Conservation (phyloP, 2,329 filamentous ascomycete genomes). For the Phialocephala sp. region DNA sequence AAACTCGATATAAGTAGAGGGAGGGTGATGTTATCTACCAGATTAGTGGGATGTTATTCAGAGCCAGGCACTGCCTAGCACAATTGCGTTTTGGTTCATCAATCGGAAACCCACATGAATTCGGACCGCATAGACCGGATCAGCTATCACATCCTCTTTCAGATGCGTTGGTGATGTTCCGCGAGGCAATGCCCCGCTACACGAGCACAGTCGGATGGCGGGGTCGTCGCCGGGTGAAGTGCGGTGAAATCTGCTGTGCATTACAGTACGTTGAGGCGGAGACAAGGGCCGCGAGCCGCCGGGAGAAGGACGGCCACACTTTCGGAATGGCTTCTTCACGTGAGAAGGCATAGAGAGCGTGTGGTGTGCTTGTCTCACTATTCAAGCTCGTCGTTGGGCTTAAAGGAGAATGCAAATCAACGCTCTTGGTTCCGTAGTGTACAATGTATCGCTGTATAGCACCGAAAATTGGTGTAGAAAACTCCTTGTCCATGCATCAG, state of each 20-base stretch:
- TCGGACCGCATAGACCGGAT: slow-evolving; percentile 38
- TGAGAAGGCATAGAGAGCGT: neutral
- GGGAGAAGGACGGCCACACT: neutral
- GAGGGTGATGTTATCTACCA: neutral
- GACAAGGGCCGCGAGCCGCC: slow-evolving; percentile 8
- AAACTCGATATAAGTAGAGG: slow-evolving; percentile 22
- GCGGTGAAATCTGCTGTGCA: slow-evolving; percentile 5
- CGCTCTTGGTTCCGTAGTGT: slow-evolving; percentile 9
- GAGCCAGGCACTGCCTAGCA: neutral
- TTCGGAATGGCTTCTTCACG: slow-evolving; percentile 5
- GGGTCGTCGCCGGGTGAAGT: slow-evolving; percentile 22
- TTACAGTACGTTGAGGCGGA: neutral
- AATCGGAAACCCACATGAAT: slow-evolving; percentile 19
- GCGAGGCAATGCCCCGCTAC: slow-evolving; percentile 26
- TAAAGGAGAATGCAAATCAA: slow-evolving; percentile 1
- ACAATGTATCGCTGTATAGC: slow-evolving; percentile 15
- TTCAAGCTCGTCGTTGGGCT: neutral
- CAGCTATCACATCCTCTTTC: slow-evolving; percentile 26
- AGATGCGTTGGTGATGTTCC: slow-evolving; percentile 28
- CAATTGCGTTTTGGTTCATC: neutral
- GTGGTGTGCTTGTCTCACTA: neutral
- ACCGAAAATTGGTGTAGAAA: slow-evolving; percentile 9
- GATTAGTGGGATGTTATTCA: slow-evolving; percentile 20
- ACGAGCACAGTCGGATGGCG: slow-evolving; percentile 28
- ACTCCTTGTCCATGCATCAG: slow-evolving; percentile 13